phyloP scores from a whole-genome alignment of 2,329 filamentous ascomycete genomes.

The Ophiostoma ips region DNA sequence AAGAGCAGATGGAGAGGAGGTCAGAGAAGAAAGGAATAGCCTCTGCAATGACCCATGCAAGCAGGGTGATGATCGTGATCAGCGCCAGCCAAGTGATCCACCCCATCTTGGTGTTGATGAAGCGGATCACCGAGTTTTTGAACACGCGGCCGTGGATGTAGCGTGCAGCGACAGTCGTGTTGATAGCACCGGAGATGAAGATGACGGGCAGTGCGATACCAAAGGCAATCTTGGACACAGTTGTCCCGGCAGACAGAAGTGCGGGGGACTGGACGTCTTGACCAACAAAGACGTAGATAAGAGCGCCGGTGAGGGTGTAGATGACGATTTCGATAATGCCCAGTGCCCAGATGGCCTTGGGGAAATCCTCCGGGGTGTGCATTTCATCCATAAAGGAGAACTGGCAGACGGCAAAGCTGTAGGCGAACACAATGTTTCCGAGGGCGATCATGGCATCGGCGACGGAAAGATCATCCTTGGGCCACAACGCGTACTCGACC shows the following conservation, averaged over 20 bases:
- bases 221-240: not conserved
- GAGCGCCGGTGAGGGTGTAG: not conserved
- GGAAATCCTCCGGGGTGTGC: not conserved
- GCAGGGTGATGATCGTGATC: not conserved
- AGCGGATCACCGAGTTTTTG: not conserved
- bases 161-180: not conserved
- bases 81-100: not conserved
- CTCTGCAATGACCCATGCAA: not conserved
- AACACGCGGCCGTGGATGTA: not conserved
- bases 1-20: not conserved
- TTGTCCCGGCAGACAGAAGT: not conserved
- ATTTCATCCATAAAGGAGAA: slow-evolving; percentile 2
- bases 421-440: not conserved
- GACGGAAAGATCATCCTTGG: not conserved
- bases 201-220: not conserved
- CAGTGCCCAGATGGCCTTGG: not conserved
- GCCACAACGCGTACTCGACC: not conserved
- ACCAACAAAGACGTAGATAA: slow-evolving; percentile 1
- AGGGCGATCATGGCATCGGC: not conserved
- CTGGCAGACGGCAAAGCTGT: slow-evolving; percentile 1
- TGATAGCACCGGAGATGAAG: not conserved
- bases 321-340: not conserved
- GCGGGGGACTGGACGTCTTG: not conserved
- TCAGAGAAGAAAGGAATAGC: slow-evolving; percentile 1
- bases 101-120: not conserved